A percentile compares a stretch with the other conserved stretches of the same genome.
Conservation (phyloP, 345 rosid genomes). For the Psidium guajava region DNA sequence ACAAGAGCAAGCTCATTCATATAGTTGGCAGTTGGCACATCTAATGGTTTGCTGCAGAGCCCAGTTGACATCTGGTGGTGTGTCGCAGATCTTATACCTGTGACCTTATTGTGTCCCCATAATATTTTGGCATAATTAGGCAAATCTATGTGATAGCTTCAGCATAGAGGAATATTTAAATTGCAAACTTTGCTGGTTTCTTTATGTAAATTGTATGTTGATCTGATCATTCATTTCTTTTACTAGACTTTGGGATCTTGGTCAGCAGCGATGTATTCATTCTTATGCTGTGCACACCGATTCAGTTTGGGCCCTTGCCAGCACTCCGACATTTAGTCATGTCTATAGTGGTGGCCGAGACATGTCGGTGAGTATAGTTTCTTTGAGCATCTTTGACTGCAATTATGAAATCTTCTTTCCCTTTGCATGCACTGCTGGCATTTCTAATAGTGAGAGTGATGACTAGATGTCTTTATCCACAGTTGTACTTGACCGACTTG, state of each 20-base stretch:
- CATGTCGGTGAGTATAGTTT: slow-evolving; percentile 58
- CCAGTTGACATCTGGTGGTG: neutral
- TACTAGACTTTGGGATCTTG: slow-evolving; percentile 94
- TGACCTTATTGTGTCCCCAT: neutral
- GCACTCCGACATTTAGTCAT: slow-evolving; percentile 86
- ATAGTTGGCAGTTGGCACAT: neutral
- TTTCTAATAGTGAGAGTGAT: neutral
- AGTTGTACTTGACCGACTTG: slow-evolving; percentile 98
- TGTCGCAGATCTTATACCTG: neutral
- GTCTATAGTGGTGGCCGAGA: slow-evolving; percentile 99
- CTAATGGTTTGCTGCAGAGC: neutral
- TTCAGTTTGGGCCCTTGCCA: slow-evolving; percentile 99
- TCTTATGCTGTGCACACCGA: slow-evolving; percentile 99
- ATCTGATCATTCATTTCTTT: slow-evolving; percentile 12
- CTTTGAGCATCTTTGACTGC: neutral
- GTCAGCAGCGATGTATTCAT: slow-evolving; percentile 98
- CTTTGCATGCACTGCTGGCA: neutral
- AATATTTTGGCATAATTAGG: neutral
- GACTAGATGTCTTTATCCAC: neutral
- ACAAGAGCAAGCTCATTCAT: neutral
- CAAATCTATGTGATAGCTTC: neutral
- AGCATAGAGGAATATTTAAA: neutral
- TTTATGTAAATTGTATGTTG: neutral
- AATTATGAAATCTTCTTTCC: neutral
- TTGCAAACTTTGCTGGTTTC: neutral